Conservation (phyloP, 1,139 yeast species). For the Blastobotrys illinoisensis region DNA sequence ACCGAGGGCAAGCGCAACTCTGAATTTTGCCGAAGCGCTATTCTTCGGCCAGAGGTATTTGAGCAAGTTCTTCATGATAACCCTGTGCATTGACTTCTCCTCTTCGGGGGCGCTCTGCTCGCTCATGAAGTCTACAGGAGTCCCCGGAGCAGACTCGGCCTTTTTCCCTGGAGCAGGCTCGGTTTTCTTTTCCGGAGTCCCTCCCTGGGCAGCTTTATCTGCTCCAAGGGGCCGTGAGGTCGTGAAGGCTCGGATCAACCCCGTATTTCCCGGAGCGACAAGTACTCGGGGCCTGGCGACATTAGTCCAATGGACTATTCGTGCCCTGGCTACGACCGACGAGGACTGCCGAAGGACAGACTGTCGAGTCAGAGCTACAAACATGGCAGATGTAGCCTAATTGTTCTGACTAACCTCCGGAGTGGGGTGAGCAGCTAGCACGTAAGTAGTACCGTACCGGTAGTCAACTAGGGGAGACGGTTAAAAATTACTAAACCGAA, state of each 20-base stretch:
- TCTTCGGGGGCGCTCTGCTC: conserved; percentile 1
- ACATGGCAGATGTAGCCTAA: background rate
- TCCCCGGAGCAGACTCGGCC: background rate
- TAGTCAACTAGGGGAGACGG: background rate
- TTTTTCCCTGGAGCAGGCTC: background rate
- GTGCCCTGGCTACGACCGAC: background rate
- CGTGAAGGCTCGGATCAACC: background rate
- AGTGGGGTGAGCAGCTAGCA: too few relatives aligned
- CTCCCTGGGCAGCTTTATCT: background rate
- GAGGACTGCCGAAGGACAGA: background rate
- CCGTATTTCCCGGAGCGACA: background rate
- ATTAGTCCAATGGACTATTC: background rate
- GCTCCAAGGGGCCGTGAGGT: background rate
- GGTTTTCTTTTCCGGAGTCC: background rate
- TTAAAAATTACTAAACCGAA: background rate
- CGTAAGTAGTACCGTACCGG: background rate
- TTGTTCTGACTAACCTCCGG: background rate
- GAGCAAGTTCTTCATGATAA: conserved; percentile 39
- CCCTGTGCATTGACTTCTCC: conserved; percentile 19
- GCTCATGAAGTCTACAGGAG: background rate
- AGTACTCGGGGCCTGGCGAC: background rate
- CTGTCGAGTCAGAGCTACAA: background rate
- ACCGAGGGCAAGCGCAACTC: conserved; percentile 72
- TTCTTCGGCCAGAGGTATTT: conserved; percentile 86
- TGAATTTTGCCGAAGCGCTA: conserved; percentile 58